phyloP scores from a whole-genome alignment of 768 basidiomycete species.

The Trametes cinnabarina region DNA sequence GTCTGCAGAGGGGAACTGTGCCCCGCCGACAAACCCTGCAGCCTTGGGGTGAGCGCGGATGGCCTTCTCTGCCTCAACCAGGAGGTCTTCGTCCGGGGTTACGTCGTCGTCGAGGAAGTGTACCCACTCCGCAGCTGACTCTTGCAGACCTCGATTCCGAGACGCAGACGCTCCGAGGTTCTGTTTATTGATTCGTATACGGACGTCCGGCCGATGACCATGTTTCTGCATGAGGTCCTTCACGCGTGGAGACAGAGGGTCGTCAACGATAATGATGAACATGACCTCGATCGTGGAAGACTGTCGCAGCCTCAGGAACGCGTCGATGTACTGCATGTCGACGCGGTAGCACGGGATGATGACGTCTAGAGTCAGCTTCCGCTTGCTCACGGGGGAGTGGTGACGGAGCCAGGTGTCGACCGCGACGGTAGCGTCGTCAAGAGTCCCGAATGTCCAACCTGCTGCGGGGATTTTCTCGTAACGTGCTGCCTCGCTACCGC shows the following conservation, averaged over 20 bases:
- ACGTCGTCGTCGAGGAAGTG: slow-evolving; percentile 64
- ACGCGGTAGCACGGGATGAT: slow-evolving; percentile 59
- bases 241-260: slow-evolving; percentile 44
- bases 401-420: slow-evolving; percentile 38
- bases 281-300: slow-evolving; percentile 45
- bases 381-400: slow-evolving; percentile 24
- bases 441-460: slow-evolving; percentile 49
- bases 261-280: slow-evolving; percentile 59
- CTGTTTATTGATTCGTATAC: slow-evolving; percentile 47
- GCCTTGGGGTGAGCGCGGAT: slow-evolving; percentile 48
- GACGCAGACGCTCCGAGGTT: slow-evolving; percentile 55
- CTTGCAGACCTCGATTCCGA: slow-evolving; percentile 52
- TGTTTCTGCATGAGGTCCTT: slow-evolving; percentile 40
- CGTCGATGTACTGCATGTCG: slow-evolving; percentile 40
- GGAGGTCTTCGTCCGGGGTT: slow-evolving; percentile 39
- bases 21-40: slow-evolving; percentile 54
- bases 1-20: slow-evolving; percentile 46
- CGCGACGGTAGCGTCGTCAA: slow-evolving; percentile 40
- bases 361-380: slow-evolving; percentile 51
- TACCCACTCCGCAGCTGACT: slow-evolving; percentile 57
- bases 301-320: slow-evolving; percentile 43
- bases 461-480: slow-evolving; percentile 44
- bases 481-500: slow-evolving; percentile 45
- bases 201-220: slow-evolving; percentile 45
- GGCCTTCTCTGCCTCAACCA: slow-evolving; percentile 44